phyloP scores from a whole-genome alignment of 495 filamentous ascomycete genomes.

The Aspergillus sclerotioniger region DNA sequence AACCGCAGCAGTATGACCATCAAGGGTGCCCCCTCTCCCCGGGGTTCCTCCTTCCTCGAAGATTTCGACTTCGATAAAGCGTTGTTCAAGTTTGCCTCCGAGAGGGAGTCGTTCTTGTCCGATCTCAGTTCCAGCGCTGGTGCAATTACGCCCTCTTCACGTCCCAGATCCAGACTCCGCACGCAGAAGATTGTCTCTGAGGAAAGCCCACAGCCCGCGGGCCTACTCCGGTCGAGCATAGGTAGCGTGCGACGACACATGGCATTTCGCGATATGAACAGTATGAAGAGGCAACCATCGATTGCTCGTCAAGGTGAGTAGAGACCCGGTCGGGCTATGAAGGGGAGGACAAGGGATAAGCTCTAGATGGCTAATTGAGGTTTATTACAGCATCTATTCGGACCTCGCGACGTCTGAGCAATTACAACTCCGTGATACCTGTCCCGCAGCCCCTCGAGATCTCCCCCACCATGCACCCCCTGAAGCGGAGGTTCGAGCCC shows the following conservation, averaged over 20 bases:
- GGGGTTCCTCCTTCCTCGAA: conserved; percentile 36
- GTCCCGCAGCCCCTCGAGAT: conserved; percentile 84
- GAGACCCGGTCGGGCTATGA: neutral
- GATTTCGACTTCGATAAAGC: conserved; percentile 93
- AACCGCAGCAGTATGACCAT: conserved; percentile 89
- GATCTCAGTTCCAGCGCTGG: conserved; percentile 90
- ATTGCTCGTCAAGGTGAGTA: conserved; percentile 72
- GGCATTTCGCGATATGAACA: conserved; percentile 91
- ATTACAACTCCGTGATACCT: conserved; percentile 98
- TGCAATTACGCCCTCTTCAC: conserved; percentile 66
- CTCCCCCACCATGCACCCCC: conserved; percentile 90
- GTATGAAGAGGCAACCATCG: conserved; percentile 83
- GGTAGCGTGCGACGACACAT: conserved; percentile 84
- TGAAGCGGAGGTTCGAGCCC: conserved; percentile 91
- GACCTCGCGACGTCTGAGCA: conserved; percentile 85
- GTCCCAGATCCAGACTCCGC: conserved; percentile 70
- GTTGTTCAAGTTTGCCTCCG: conserved; percentile 87
- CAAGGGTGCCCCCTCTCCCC: conserved; percentile 51
- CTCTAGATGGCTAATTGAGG: neutral
- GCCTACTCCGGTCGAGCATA: conserved; percentile 52
- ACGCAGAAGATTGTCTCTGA: conserved; percentile 80
- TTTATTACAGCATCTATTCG: conserved; percentile 60
- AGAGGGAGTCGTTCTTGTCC: conserved; percentile 89
- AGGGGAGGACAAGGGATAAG: neutral
- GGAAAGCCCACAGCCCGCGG: conserved; percentile 52